Base-by-base conservation (phyloP, 805 yeast genomes). In the Candida odintsovae region DNA sequence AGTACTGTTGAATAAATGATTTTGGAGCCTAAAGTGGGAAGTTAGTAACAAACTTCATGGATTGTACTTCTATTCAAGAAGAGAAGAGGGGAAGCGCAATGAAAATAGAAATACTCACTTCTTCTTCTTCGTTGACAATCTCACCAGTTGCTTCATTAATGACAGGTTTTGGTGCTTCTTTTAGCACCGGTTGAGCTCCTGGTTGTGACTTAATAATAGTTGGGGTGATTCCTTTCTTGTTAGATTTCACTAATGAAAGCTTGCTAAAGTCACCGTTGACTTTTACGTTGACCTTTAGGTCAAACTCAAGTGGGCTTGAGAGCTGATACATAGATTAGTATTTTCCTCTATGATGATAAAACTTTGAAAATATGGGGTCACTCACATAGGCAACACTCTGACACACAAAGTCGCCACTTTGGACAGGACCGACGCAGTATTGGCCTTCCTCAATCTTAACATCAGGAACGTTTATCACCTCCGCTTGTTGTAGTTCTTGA, bases 1-100 rank as follows among this genome's bases (percentile, higher is more conserved):
- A 81, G 62, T 81, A 75, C 59, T 75, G 74, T 57, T 80, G 84
- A 16, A 80, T 64, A 62, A 78, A 80, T 6, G 82, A 72, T 44
- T 67, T 62, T 28, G 65, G 65, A 2, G 38, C 35, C 51, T 53
- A 46, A 25, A 25, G 31, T 20, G 23, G 43, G 15, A 37, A 46
- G 26, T 44, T 45, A 11, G 46, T 39, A 8, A n/a, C n/a, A n/a
- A n/a, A n/a, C n/a, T n/a, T n/a, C n/a, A n/a, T n/a, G n/a, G n/a
- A n/a, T 31, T 44, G 28, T 43, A 26, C 20, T n/a, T 18, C 31
- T 4, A 19, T 13, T n/a, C 28, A 25, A 25, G 12, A 8, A 25
- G 13, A 25, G 28, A 25, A 6, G 28, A n/a, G n/a, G n/a, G n/a
- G n/a, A n/a, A n/a, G n/a, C n/a, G n/a, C n/a, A n/a, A n/a, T n/a